These are phyloP conservation scores for Singerocomus inundabilis DNA, from an alignment of 1,284 basidiomycete genomes.

Conservation along the genomic window DNA sequence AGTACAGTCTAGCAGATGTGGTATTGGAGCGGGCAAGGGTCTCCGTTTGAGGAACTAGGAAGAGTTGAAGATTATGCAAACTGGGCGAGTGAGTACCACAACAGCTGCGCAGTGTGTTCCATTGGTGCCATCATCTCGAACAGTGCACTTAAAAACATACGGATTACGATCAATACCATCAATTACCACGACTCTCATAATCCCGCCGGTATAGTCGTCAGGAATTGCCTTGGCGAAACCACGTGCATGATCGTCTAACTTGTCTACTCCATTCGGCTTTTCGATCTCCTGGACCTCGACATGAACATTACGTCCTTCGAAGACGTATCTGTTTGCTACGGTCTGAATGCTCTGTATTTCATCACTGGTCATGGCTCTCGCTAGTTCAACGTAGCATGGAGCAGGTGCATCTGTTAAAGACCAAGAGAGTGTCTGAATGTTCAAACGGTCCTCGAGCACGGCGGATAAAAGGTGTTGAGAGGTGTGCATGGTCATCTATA, in stretches of 20 bases:
- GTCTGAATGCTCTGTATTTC: slow-evolving; percentile 66
- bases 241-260: slow-evolving; percentile 43
- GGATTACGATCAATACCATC: slow-evolving; percentile 79
- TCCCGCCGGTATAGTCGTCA: slow-evolving; percentile 71
- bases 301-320: slow-evolving; percentile 60
- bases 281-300: slow-evolving; percentile 70
- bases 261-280: slow-evolving; percentile 37
- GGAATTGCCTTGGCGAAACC: slow-evolving; percentile 59
- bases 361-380: slow-evolving; percentile 61
- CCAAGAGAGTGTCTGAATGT: slow-evolving; percentile 84
- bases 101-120: slow-evolving; percentile 48
- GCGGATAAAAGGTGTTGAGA: slow-evolving; percentile 84
- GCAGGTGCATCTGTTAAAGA: slow-evolving; percentile 66
- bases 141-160: slow-evolving; percentile 39
- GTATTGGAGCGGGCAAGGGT: slow-evolving; percentile 55
- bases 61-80: slow-evolving; percentile 69
- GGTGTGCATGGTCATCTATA: slow-evolving; percentile 80
- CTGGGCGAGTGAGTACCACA: slow-evolving; percentile 84
- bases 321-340: slow-evolving; percentile 64
- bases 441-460: slow-evolving; percentile 64
- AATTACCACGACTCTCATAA: slow-evolving; percentile 79
- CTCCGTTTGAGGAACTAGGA: slow-evolving; percentile 66
- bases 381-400: slow-evolving; percentile 78
- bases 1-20: slow-evolving; percentile 72
- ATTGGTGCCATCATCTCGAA: slow-evolving; percentile 3